These are phyloP conservation scores for Umbelopsis ramanniana DNA, from an alignment of 192 early-diverging fungal species.

Conservation along the genomic window DNA sequence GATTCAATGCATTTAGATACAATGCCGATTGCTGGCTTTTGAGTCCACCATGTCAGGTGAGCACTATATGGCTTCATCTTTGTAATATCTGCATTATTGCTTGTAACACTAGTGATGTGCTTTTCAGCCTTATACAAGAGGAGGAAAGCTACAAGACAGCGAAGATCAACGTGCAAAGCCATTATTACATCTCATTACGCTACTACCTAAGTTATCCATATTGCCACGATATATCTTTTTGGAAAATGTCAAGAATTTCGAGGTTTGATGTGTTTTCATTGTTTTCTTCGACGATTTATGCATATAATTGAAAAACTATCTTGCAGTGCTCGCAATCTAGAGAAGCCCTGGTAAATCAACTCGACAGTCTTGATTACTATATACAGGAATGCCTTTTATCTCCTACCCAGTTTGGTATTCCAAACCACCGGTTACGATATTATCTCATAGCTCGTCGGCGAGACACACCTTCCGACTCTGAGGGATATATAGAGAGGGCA, in stretches of 20 bases:
- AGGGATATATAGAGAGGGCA: constrained; percentile 26
- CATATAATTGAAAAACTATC: background rate
- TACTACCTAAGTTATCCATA: constrained; percentile 57
- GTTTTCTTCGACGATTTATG: too few relatives aligned
- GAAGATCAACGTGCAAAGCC: constrained; percentile 72
- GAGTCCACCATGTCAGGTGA: constrained; percentile 90
- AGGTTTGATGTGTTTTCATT: constrained; percentile 49
- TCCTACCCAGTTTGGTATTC: constrained; percentile 74
- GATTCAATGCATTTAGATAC: constrained; percentile 40
- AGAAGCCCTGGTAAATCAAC: constrained; percentile 54
- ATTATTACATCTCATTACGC: constrained; percentile 70
- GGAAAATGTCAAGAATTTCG: constrained; percentile 85
- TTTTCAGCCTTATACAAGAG: constrained; percentile 65
- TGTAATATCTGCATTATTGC: background rate
- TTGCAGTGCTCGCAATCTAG: constrained; percentile 63
- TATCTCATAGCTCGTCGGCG: constrained; percentile 64
- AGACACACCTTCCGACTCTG: background rate
- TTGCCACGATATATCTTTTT: constrained; percentile 66
- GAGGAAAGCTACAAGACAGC: constrained; percentile 79
- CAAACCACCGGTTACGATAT: constrained; percentile 78
- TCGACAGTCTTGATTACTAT: constrained; percentile 60
- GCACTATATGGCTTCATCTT: background rate
- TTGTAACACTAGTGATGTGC: background rate
- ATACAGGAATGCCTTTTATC: constrained; percentile 74
- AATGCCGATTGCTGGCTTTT: constrained; percentile 85